Evolutionary conservation across 805 yeast species (phyloP).

Genomic region (Spathaspora girioi): DNA sequence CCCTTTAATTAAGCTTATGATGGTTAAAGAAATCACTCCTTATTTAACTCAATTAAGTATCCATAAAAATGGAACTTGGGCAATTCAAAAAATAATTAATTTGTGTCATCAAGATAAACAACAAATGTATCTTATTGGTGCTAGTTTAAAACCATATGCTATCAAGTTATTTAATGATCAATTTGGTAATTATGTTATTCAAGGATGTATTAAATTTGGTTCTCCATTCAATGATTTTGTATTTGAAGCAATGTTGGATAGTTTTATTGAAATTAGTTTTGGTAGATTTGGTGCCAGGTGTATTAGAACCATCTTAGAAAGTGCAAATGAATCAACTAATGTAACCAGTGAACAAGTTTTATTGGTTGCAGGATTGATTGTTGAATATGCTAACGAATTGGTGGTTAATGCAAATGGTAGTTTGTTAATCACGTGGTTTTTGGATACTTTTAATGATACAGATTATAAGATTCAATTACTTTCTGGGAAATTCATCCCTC

Average conservation of each 20-base stretch:
- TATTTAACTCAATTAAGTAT: slow-evolving; percentile 87
- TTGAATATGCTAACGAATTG: slow-evolving; percentile 72
- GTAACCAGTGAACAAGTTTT: slow-evolving; percentile 60
- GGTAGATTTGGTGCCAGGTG: slow-evolving; percentile 96
- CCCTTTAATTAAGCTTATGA: slow-evolving; percentile 68
- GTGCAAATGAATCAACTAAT: slow-evolving; percentile 47
- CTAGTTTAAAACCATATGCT: slow-evolving; percentile 73
- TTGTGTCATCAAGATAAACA: slow-evolving; percentile 50
- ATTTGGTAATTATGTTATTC: slow-evolving; percentile 94
- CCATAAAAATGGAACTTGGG: slow-evolving; percentile 99
- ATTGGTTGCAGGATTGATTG: slow-evolving; percentile 72
- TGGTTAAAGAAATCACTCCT: slow-evolving; percentile 75
- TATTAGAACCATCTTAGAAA: slow-evolving; percentile 86
- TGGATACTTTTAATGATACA: slow-evolving; percentile 59
- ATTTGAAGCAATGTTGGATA: slow-evolving; percentile 73
- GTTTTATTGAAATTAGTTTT: slow-evolving; percentile 76
- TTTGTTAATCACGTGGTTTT: slow-evolving; percentile 85
- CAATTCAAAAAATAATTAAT: slow-evolving; percentile 91
- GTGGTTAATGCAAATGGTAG: slow-evolving; percentile 87
- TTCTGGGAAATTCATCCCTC: slow-evolving; percentile 58
- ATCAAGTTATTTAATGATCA: slow-evolving; percentile 89
- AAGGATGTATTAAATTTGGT: slow-evolving; percentile 88
- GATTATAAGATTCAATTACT: slow-evolving; percentile 44
- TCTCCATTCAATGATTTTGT: slow-evolving; percentile 87
- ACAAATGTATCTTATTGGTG: slow-evolving; percentile 58